Base-by-base conservation (phyloP, 2,329 filamentous ascomycete species). In the Sporothrix sp. region DNA sequence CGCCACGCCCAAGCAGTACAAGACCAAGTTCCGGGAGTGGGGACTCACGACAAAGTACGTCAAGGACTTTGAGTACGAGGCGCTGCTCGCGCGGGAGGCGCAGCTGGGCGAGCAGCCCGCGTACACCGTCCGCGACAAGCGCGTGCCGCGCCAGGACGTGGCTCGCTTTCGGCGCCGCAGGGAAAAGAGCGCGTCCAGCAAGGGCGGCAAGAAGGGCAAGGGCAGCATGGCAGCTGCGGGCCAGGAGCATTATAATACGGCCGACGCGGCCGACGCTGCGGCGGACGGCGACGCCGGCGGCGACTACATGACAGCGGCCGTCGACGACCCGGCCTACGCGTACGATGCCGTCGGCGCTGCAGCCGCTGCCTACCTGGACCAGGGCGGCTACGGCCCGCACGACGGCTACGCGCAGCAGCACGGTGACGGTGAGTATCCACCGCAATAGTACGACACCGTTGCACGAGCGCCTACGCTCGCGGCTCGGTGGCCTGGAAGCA, bases 1-100 rank as follows among this genome's bases (percentile, higher is more conserved):
- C 21, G 63, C 61, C 10, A 65, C 63, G 63, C 5, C 25, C 28
- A 51, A 63, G 51, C 63, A 65, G 35, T 65, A 64, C 58, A 65
- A 64, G 54, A 62, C 58, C 2, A 62, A 63, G 47, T 56, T 65
- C 46, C 63, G 63, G 45, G 61, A 63, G 48, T 65, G 63, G 63
- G 62, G 59, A 20, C 60, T 65, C 13, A 60, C 61, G 51, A 63
- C 58, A 42, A 65, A 65, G 55, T 65, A 65, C 52, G 61, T 60
- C 52, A 64, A 64, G 49, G 58, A 58, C 3, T 59, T 57, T 14
- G 63, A 65, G 53, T 65, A 65, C 53, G 56, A 63, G 40, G 59
- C 57, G 54, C 62, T 64, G 54, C 58, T 65, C 48, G 58, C 60
- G 52, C 27, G 61, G 59, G 55, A 54, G 54, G 14, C n/a, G n/a